Evolutionary conservation across 139 green algal species (phyloP).

Genomic region (Zygnema cylindricum): DNA sequence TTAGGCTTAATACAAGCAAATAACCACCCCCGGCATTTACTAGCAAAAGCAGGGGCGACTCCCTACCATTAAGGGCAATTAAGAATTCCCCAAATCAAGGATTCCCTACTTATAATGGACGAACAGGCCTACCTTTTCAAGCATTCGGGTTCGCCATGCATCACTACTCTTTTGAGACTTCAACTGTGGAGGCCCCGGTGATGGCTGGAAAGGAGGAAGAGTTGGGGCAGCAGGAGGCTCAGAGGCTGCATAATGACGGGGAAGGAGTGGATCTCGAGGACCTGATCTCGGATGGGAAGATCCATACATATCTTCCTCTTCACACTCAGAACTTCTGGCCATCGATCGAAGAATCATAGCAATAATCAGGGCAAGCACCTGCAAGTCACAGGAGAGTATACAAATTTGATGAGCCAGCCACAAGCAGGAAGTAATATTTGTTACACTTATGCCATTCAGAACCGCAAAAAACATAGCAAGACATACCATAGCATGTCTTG

Average conservation of each 20-base stretch:
- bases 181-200: neutral
- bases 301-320: neutral
- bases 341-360: conserved; percentile 16
- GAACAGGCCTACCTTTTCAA: conserved; percentile 7
- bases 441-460: neutral
- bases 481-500: neutral
- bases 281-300: no score
- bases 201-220: neutral
- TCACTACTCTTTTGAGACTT: neutral
- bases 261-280: neutral
- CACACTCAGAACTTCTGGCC: neutral
- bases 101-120: neutral
- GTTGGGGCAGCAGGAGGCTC: neutral
- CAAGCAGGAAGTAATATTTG: neutral
- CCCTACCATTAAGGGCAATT: neutral
- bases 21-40: neutral
- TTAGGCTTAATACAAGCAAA: neutral
- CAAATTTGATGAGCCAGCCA: neutral
- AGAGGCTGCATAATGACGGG: neutral
- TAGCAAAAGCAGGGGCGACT: neutral
- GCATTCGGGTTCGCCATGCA: conserved; percentile 27
- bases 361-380: conserved; percentile 26
- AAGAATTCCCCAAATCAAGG: neutral
- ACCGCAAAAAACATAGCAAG: neutral
- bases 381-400: neutral